Evolutionary conservation across 352 stramenopile species (phyloP), one percentile per base, ranked within the genome.

Genomic region (Peronospora belbahrii): DNA sequence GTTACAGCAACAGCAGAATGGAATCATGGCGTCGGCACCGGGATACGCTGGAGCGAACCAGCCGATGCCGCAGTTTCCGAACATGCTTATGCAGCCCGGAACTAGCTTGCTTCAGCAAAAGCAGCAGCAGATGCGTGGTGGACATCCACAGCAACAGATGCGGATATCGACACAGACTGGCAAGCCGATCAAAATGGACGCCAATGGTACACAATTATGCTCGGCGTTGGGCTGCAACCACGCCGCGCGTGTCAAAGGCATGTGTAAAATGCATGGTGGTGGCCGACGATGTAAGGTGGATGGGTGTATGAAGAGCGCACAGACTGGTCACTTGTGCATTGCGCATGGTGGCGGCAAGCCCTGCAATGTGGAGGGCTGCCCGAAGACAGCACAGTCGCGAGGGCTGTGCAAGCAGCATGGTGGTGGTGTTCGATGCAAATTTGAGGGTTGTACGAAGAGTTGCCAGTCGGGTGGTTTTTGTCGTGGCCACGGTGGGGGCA

Each of bases 181-280:
- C 48, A 76, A 85, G 51, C 61, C 73, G 13, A 70, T 81, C 33
- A 70, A 69, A 48, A 56, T 47, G 15, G 74, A 89, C 14, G 53
- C 59, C 2, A 64, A 70, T 18, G 64, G 70, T 6, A 63, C 57
- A n/a, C 77, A 84, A 54, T 67, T 89, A 22, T 89, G 78, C 54
- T 83, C 78, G 15, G 74, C 81, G 4, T 54, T 86, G 13, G 81
- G 81, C 11, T 92, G 81, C 62, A 87, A 80, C 59, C 77, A 92
- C 54, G 63, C 74, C 1, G 77, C 81, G 4, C 73, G 78, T 0
- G 70, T 88, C 24, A 89, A 89, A 53, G 81, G 81, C 19, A 90
- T 93, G 81, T 93, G 81, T 65, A 93, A 93, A 53, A 47, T 88
- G 6, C 81, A 93, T 40, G 81, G 81, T 13, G 81, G 81, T 13